phyloP scores from a whole-genome alignment of 2,329 filamentous ascomycete genomes.

The Penicillium sp. region DNA sequence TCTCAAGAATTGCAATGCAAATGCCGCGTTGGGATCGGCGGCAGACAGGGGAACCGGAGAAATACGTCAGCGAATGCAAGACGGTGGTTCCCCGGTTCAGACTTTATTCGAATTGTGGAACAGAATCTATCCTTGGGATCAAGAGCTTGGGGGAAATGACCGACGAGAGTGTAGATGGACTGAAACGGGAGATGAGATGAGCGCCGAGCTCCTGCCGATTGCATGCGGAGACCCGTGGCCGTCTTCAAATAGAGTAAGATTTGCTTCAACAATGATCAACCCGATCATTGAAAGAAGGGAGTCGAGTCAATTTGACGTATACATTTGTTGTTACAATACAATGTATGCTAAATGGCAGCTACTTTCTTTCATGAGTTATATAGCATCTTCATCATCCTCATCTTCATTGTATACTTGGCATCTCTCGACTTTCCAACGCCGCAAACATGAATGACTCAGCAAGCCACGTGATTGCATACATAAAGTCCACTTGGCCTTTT shows the following conservation, averaged over 20 bases:
- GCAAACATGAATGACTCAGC: not conserved
- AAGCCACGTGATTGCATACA: not conserved
- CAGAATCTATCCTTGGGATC: not conserved
- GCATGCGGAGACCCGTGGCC: not conserved
- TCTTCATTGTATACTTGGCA: too few species aligned
- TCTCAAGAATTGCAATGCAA: not conserved
- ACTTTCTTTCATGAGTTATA: too few species aligned
- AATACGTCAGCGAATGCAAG: not conserved
- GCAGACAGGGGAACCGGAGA: not conserved
- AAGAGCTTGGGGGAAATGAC: not conserved
- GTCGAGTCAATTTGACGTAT: not conserved
- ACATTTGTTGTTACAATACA: too few species aligned
- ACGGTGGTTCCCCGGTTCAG: not conserved
- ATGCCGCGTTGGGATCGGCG: not conserved
- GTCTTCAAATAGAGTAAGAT: not conserved
- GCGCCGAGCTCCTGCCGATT: not conserved
- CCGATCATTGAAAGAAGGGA: not conserved
- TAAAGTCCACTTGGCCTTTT: not conserved
- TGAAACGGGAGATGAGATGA: not conserved
- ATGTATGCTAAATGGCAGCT: too few species aligned
- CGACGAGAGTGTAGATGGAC: not conserved
- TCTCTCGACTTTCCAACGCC: too few species aligned
- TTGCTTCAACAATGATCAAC: not conserved
- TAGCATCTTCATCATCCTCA: too few species aligned
- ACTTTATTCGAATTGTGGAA: not conserved